Percentiles rank a stretch among this genome's conserved stretches.
These are phyloP conservation scores for Corchorus capsularis DNA, from an alignment of 345 rosid species.

Conservation along the genomic window DNA sequence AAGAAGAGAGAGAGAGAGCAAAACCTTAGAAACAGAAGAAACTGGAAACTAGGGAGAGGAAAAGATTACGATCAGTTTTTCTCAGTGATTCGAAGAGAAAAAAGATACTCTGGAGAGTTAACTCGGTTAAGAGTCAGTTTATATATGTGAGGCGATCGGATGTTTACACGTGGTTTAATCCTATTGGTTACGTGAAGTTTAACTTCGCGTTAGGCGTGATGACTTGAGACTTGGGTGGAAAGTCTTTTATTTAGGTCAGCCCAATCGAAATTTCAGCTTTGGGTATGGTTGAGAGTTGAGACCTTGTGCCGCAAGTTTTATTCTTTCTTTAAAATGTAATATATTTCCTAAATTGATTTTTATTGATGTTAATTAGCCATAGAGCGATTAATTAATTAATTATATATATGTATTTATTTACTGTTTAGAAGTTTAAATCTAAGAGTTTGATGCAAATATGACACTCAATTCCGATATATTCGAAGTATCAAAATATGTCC, in stretches of 20 bases:
- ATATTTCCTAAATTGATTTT: no score
- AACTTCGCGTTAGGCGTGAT: not conserved
- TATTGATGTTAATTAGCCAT: no score
- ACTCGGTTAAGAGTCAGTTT: not conserved
- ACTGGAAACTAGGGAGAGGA: not conserved
- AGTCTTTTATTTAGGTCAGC: not conserved
- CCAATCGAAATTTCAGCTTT: not conserved
- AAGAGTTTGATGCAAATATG: no score
- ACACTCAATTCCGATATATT: no score
- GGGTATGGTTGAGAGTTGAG: not conserved
- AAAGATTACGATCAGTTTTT: not conserved
- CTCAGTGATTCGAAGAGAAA: not conserved
- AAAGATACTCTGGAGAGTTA: not conserved
- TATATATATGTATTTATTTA: no score
- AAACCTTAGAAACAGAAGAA: no score
- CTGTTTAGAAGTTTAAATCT: no score
- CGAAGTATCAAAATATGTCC: no score
- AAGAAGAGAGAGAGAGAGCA: no score
- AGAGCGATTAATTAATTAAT: no score
- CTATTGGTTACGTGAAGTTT: not conserved
- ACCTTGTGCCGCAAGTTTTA: no score
- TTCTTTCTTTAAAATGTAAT: no score
- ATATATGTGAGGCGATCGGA: not conserved
- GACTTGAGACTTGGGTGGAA: not conserved
- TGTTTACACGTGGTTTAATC: not conserved